Base-by-base conservation (phyloP, 2,329 filamentous ascomycete species). In the Fonsecaea monophora region DNA sequence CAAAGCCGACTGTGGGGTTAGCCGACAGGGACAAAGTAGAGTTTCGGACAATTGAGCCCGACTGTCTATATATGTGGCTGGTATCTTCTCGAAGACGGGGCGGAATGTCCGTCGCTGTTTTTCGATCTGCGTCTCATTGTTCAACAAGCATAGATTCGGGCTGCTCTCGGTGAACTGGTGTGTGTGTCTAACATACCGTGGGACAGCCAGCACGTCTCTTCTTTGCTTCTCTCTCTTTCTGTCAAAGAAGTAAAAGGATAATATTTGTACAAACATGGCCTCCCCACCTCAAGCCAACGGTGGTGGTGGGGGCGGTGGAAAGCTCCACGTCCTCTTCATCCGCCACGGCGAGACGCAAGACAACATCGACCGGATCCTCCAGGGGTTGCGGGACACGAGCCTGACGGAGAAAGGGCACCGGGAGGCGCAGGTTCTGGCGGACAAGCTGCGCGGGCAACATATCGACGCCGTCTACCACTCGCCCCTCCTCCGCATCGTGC, bases 391-490 rank as follows among this genome's bases (percentile, higher is more conserved):
- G 38, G 68, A 69, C 53, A 69, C 68, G 18, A 62, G 53, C 8
- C 40, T 69, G 15, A 69, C 68, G 1, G 61, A 67, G 18, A 69
- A 68, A 38, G 68, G 68, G 13, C 62, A 42, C 21, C 18, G 53
- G 38, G 65, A 69, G 61, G 68, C 65, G 1, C 30, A 54, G 10
- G 15, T 60, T 9, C 48, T 69, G 12, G 65, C 68, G 1, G 48
- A 55, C 13, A 67, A 67, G 35, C 54, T 75, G 5, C 70, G 61
- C 32, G 69, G 68, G 5, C 59, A 72, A 15, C 68, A 72, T 25
- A 75, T 73, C 66, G 71, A 73, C 65, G 65, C 67, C 13, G 68
- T 75, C 38, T 74, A 74, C 60, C 65, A 65, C 57, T 67, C 67
- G 15, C 67, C 67, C 8, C 58, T 67, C 10, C 50, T 21, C 5